A percentile compares a stretch with the other conserved stretches of the same genome.
phyloP scores from a whole-genome alignment of 495 filamentous ascomycete species.

The Penicillium verhagenii region DNA sequence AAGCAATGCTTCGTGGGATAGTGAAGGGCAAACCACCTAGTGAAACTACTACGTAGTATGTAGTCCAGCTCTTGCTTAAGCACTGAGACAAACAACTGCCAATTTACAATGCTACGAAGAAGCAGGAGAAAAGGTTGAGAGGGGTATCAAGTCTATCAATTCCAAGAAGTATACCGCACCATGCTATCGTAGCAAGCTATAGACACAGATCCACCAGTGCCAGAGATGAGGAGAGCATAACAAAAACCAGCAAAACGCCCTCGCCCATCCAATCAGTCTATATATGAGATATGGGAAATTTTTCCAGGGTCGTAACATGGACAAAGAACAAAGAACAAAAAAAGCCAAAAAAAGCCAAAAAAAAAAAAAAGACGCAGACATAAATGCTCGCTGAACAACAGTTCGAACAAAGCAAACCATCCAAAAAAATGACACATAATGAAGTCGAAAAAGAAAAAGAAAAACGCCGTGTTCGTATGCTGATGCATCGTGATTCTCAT shows the following conservation, averaged over 20 bases:
- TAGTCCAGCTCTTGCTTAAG: too few relatives aligned
- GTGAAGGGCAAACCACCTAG: too few relatives aligned
- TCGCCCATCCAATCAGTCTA: slow-evolving; percentile 13
- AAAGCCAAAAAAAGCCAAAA: slow-evolving; percentile 1
- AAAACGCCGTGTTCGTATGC: slow-evolving; percentile 36
- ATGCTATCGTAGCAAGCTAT: slow-evolving; percentile 21
- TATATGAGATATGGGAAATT: neutral
- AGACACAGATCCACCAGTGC: slow-evolving; percentile 20
- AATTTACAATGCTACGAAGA: neutral
- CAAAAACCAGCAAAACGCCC: neutral
- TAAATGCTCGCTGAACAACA: slow-evolving; percentile 12
- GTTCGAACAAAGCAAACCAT: neutral
- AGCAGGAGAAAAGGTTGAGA: neutral
- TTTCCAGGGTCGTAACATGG: slow-evolving; percentile 1
- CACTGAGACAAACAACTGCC: too few relatives aligned
- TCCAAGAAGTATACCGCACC: slow-evolving; percentile 8
- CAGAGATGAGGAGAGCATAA: neutral
- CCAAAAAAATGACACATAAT: slow-evolving; percentile 4
- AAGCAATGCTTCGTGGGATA: too few relatives aligned
- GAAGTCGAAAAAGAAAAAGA: slow-evolving; percentile 22
- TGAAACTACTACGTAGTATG: too few relatives aligned
- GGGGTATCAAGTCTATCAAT: slow-evolving; percentile 36
- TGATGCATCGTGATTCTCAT: slow-evolving; percentile 32
- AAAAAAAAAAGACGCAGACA: too few relatives aligned
- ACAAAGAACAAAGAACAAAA: slow-evolving; percentile 6